Percentiles rank a stretch among this genome's conserved stretches.
Evolutionary conservation across 148 eudicot genomes (phyloP).

Genomic region (Amaranthus cruentus): DNA sequence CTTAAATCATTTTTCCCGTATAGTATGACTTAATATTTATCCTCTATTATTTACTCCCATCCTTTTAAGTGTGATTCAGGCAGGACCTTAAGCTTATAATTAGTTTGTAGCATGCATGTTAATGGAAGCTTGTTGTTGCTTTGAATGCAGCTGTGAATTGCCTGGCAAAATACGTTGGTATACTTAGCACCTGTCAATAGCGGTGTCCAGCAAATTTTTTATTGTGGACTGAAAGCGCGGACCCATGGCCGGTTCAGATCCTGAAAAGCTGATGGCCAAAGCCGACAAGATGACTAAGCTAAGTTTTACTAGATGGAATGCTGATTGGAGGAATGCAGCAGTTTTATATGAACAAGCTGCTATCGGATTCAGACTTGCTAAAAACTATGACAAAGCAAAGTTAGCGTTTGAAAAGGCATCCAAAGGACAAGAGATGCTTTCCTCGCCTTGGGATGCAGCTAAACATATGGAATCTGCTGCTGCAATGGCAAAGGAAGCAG

Average conservation of each 20-base stretch:
- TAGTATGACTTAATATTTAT: too few relatives aligned
- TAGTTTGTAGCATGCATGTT: background rate
- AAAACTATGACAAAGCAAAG: constrained; percentile 69
- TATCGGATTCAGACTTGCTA: constrained; percentile 62
- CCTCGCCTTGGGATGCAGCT: constrained; percentile 96
- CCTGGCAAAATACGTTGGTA: background rate
- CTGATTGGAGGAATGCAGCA: constrained; percentile 80
- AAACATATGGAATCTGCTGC: constrained; percentile 88
- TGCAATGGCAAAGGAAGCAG: constrained; percentile 68
- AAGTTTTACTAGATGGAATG: constrained; percentile 82
- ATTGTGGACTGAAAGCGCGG: constrained; percentile 12
- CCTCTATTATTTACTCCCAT: too few relatives aligned
- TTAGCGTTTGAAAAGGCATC: constrained; percentile 85
- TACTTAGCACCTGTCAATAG: background rate
- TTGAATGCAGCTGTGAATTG: background rate
- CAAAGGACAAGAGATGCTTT: constrained; percentile 82
- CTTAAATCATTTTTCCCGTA: too few relatives aligned
- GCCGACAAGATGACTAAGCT: constrained; percentile 84
- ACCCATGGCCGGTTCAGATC: constrained; percentile 66
- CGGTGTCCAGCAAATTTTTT: background rate
- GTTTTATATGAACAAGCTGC: constrained; percentile 83
- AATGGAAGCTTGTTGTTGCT: background rate
- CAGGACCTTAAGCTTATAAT: too few relatives aligned
- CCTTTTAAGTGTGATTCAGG: too few relatives aligned
- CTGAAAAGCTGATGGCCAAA: constrained; percentile 64